phyloP scores from a whole-genome alignment of 176 grass and related monocot genomes.

The Hordeum marinum region DNA sequence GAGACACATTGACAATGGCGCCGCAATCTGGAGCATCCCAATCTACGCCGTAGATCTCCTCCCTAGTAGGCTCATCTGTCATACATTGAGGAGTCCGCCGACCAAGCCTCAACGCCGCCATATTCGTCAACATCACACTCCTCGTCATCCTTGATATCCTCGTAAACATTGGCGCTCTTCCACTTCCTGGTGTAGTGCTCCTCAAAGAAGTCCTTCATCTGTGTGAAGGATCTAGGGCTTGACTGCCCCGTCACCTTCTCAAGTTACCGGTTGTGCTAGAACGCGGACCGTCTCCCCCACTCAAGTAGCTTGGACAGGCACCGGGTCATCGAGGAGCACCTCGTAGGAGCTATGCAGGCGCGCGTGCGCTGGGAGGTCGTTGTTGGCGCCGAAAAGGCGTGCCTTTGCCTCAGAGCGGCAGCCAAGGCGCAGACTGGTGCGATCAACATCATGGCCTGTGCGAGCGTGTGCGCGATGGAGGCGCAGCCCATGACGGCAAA shows the following conservation, averaged over 20 bases:
- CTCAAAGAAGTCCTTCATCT: constrained; percentile 77
- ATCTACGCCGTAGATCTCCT: not conserved
- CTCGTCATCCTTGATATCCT: no score
- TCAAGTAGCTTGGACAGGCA: constrained; percentile 69
- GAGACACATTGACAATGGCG: not conserved
- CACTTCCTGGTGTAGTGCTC: constrained; percentile 54
- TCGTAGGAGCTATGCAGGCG: constrained; percentile 62
- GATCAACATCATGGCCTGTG: constrained; percentile 49
- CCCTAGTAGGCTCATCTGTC: not conserved
- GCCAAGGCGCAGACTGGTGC: constrained; percentile 30
- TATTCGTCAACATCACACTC: not conserved
- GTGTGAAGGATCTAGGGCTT: constrained; percentile 44
- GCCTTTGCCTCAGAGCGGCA: constrained; percentile 59
- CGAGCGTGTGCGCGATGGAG: constrained; percentile 60
- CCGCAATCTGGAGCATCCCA: not conserved
- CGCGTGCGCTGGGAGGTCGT: constrained; percentile 17
- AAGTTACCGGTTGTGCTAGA: constrained; percentile 56
- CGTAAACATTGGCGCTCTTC: not conserved
- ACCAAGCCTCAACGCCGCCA: not conserved
- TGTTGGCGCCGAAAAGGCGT: constrained; percentile 51
- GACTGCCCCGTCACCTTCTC: constrained; percentile 60
- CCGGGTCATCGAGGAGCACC: constrained; percentile 52
- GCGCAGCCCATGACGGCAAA: constrained; percentile 81
- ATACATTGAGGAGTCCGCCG: constrained; percentile 14
- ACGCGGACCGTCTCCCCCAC: constrained; percentile 61